These are phyloP conservation scores for Meyerozyma smithsonii DNA, from an alignment of 1,139 yeast genomes.

Conservation along the genomic window DNA sequence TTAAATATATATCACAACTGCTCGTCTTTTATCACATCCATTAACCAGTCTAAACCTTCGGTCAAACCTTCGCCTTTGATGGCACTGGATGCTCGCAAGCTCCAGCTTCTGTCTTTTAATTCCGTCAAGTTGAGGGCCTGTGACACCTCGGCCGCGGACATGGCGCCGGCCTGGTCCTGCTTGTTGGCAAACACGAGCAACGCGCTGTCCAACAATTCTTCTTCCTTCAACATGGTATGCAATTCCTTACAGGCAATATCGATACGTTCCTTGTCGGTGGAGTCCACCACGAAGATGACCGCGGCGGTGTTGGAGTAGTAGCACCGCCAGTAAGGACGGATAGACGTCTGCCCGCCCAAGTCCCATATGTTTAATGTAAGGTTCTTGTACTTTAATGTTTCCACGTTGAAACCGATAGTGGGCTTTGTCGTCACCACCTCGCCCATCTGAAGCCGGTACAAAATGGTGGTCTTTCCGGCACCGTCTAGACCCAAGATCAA, in stretches of 20 bases:
- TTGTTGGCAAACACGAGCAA: constrained; percentile 93
- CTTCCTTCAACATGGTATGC: constrained; percentile 88
- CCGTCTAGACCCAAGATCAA: constrained; percentile 93
- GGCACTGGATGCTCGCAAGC: constrained; percentile 95
- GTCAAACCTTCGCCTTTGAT: constrained; percentile 93
- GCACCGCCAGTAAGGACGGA: constrained; percentile 97
- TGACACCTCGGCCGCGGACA: constrained; percentile 91
- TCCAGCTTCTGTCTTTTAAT: constrained; percentile 95
- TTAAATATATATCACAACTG: constrained; percentile 40
- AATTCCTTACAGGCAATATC: constrained; percentile 84
- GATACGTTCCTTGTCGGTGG: constrained; percentile 92
- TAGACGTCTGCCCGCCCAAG: constrained; percentile 95
- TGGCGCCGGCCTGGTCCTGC: constrained; percentile 95
- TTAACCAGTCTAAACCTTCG: constrained; percentile 96
- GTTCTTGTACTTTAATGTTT: constrained; percentile 84
- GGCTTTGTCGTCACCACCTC: constrained; percentile 52
- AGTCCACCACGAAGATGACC: constrained; percentile 92
- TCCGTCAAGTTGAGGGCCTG: constrained; percentile 82
- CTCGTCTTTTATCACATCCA: constrained; percentile 92
- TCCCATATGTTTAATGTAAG: constrained; percentile 87
- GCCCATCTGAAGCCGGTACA: constrained; percentile 70
- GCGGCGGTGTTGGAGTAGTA: constrained; percentile 96
- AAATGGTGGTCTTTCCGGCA: constrained; percentile 95
- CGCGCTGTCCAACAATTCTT: constrained; percentile 86
- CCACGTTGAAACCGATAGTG: constrained; percentile 94